Evolutionary conservation across 2,329 filamentous ascomycete genomes (phyloP).

Genomic region (Didymosphaeria variabile): DNA sequence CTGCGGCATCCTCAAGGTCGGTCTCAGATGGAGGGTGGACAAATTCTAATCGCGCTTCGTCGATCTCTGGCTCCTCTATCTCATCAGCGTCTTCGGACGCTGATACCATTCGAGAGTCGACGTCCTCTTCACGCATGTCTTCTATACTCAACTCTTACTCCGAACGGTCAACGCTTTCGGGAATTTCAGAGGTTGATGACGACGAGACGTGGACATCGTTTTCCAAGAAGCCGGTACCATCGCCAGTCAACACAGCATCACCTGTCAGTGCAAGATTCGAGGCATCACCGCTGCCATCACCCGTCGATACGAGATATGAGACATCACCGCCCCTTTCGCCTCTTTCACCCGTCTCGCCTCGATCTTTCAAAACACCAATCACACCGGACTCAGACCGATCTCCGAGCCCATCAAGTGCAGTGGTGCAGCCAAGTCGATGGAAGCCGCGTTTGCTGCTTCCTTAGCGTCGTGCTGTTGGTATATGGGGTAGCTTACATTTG

Average conservation of each 20-base stretch:
- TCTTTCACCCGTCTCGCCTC: constrained; percentile 15
- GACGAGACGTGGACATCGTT: constrained; percentile 19
- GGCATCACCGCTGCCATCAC: constrained; percentile 13
- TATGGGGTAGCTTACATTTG: constrained; percentile 14
- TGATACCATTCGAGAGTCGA: constrained; percentile 35
- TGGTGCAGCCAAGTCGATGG: constrained; percentile 35
- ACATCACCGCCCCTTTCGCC: constrained; percentile 15
- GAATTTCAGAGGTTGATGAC: constrained; percentile 37
- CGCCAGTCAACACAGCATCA: constrained; percentile 20
- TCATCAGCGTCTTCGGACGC: constrained; percentile 33
- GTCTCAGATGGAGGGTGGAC: constrained; percentile 41
- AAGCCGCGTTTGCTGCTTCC: constrained; percentile 44
- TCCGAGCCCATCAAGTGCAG: constrained; percentile 28
- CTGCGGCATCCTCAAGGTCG: constrained; percentile 32
- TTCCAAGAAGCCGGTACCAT: constrained; percentile 22
- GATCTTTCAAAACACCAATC: constrained; percentile 21
- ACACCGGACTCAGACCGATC: constrained; percentile 19
- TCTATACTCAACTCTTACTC: constrained; percentile 44
- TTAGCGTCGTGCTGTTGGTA: constrained; percentile 18
- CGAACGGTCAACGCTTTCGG: constrained; percentile 41
- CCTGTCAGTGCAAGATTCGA: constrained; percentile 19
- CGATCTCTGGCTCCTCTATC: constrained; percentile 40
- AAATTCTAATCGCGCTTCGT: constrained; percentile 34
- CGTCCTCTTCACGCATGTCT: constrained; percentile 34
- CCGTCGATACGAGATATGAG: constrained; percentile 17